Evolutionary conservation across 2,329 filamentous ascomycete genomes (phyloP).

Genomic region (Arthrobotrys pseudoclavata): DNA sequence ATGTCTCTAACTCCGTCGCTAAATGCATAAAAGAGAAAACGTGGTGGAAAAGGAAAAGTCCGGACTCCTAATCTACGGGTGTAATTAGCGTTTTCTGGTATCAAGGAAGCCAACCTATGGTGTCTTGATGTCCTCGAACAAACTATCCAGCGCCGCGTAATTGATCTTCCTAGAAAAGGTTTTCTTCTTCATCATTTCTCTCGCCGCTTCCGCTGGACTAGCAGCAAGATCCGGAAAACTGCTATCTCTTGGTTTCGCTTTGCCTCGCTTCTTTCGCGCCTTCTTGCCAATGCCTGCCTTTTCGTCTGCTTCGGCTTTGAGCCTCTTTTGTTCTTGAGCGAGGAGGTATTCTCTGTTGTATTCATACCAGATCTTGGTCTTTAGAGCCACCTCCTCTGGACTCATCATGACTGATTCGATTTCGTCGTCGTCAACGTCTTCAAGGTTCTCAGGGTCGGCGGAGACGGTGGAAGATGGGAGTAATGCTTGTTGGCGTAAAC

Average conservation of each 20-base stretch:
- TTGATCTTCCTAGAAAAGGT: conserved; percentile 82
- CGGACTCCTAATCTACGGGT: conserved; percentile 65
- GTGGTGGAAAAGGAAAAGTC: not conserved
- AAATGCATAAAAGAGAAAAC: conserved; percentile 9
- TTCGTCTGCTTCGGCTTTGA: conserved; percentile 76
- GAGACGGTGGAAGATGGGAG: conserved; percentile 71
- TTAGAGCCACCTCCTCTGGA: conserved; percentile 80
- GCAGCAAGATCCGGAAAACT: conserved; percentile 77
- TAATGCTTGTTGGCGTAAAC: conserved; percentile 70
- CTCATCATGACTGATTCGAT: conserved; percentile 83
- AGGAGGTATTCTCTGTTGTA: conserved; percentile 95
- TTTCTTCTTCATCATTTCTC: conserved; percentile 76
- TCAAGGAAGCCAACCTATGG: too few relatives aligned
- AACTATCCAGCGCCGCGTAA: conserved; percentile 74
- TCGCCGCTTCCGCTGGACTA: conserved; percentile 77
- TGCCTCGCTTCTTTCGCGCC: conserved; percentile 69
- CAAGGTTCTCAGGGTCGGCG: conserved; percentile 72
- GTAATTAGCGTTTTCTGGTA: too few relatives aligned
- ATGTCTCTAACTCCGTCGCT: conserved; percentile 28
- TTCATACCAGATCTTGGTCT: conserved; percentile 93
- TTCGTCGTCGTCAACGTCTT: conserved; percentile 87
- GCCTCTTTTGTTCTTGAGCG: conserved; percentile 84
- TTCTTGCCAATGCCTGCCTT: conserved; percentile 72
- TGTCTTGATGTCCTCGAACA: conserved; percentile 70
- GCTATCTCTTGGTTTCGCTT: conserved; percentile 73